Conservation (phyloP, 495 filamentous ascomycete genomes). For the Xylaria sp. region DNA sequence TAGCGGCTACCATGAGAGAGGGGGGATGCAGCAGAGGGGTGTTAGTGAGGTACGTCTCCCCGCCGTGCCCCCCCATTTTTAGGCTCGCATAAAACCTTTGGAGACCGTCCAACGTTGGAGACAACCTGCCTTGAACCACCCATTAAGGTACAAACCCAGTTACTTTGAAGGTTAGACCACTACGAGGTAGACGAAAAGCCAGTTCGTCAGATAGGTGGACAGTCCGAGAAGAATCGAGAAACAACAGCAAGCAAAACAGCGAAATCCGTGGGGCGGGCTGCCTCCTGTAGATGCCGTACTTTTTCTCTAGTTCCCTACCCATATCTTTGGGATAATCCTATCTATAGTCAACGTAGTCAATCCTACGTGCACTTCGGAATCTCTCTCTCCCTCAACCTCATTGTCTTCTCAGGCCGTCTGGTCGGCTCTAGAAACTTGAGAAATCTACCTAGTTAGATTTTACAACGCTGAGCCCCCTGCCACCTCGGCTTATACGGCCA, state of each 20-base stretch:
- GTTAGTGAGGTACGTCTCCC: slow-evolving; percentile 23
- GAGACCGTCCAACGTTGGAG: background rate
- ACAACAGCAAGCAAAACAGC: background rate
- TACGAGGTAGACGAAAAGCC: no score
- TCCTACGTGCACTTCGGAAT: background rate
- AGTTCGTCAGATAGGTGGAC: no score
- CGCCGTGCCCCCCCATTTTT: slow-evolving; percentile 1
- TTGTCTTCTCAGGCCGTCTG: background rate
- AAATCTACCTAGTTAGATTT: background rate
- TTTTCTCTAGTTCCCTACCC: no score
- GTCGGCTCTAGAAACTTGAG: background rate
- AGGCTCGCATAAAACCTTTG: background rate
- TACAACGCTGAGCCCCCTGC: background rate
- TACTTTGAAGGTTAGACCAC: no score
- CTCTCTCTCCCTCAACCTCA: background rate
- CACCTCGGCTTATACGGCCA: background rate
- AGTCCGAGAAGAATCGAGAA: background rate
- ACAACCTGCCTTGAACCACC: no score
- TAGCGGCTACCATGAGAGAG: background rate
- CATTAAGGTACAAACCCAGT: no score
- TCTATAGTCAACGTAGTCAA: background rate
- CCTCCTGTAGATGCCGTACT: no score
- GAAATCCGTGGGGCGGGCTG: background rate
- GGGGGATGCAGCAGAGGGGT: background rate
- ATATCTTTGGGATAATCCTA: background rate